Base-by-base conservation (phyloP, 2,329 filamentous ascomycete genomes). In the Aphanocladium album region DNA sequence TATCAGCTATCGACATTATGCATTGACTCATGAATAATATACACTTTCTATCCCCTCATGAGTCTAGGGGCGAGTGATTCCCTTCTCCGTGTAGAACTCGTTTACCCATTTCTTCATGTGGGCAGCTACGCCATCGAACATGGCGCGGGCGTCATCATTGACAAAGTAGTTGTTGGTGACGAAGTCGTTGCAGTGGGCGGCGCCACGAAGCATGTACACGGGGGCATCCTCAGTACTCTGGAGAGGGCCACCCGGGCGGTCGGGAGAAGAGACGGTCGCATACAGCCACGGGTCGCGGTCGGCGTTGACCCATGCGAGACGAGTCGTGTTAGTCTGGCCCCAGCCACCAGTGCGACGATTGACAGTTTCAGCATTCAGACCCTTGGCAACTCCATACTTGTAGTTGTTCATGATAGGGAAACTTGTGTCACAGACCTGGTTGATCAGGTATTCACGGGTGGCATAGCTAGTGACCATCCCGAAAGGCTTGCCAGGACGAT, bases 111-210 rank as follows among this genome's bases (percentile, higher is more conserved):
- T 79, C 64, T 80, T 74, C 14, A 89, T 87, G 69, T 87, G 85
- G 49, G 75, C 71, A 11, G 80, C 75, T 64, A 87, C 76, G 61
- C 79, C 71, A 51, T 72, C 71, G 68, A 90, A 87, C 1, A 82
- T 77, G n/a, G 84, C 76, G n/a, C 74, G 76, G 9, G 89, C 78
- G 1, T 82, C 73, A 2, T 72, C 74, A 49, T 90, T 77, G 0
- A 89, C 79, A 0, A 81, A 81, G 0, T 74, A 71, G 0, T 80
- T 83, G 67, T 89, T 83, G 71, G 86, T 85, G 77, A 89, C 91
- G 0, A 84, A 83, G 6, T 82, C 76, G 4, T 78, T 76, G 74
- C 89, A 93, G 67, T 88, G 78, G 9, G 81, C 70, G 1, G 80
- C 81, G 2, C 53, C 47, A 7, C 72, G 70, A 41, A 64, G 68